phyloP scores from a whole-genome alignment of 1,139 yeast genomes.

The Saccharomyces hybrid region DNA sequence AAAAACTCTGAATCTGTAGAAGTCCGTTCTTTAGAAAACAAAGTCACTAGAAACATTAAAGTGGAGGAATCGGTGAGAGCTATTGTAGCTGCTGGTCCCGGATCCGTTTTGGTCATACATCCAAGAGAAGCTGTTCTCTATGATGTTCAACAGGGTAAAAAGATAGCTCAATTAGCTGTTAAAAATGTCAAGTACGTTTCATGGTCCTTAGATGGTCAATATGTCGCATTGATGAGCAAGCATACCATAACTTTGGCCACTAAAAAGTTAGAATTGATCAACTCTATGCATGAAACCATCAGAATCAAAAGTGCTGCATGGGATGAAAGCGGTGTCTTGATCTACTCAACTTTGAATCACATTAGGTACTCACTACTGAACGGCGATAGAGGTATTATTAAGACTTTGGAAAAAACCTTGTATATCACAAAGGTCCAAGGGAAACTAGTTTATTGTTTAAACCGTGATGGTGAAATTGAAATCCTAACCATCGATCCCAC shows the following conservation, averaged over 20 bases:
- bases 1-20: conserved; percentile 60
- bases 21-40: conserved; percentile 75
- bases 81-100: conserved; percentile 74
- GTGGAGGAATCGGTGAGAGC: conserved; percentile 67
- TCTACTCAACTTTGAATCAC: conserved; percentile 92
- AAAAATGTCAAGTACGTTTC: conserved; percentile 79
- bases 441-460: conserved; percentile 67
- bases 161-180: conserved; percentile 59
- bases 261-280: conserved; percentile 66
- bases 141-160: conserved; percentile 90
- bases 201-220: conserved; percentile 85
- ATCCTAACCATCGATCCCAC: conserved; percentile 82
- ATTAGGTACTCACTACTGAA: conserved; percentile 87
- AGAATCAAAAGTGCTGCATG: conserved; percentile 96
- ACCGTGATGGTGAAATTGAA: conserved; percentile 80
- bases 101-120: conserved; percentile 71
- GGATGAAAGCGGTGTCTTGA: conserved; percentile 89
- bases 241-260: conserved; percentile 88
- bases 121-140: conserved; percentile 65
- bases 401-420: conserved; percentile 84
- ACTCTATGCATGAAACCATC: conserved; percentile 92
- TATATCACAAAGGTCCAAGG: conserved; percentile 72
- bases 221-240: conserved; percentile 82
- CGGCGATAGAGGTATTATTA: conserved; percentile 91
- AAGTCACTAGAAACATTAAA: conserved; percentile 72